Evolutionary conservation across 208 protist genomes (phyloP).

Genomic region (Leishmania tarentolae): DNA sequence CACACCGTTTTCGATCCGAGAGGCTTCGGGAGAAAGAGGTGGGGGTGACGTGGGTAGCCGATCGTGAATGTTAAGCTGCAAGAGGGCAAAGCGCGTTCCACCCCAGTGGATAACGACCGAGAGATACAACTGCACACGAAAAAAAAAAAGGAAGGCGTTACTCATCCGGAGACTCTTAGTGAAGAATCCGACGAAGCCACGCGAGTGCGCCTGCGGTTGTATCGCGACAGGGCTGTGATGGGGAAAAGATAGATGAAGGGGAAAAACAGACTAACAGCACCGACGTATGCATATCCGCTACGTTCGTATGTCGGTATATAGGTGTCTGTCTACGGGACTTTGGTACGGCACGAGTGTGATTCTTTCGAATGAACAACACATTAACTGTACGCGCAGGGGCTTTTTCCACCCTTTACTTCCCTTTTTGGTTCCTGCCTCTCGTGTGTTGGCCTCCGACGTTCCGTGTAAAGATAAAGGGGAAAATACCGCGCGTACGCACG

Average conservation of each 20-base stretch:
- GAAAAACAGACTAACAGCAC: not conserved
- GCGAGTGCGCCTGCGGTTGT: not conserved
- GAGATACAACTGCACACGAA: not conserved
- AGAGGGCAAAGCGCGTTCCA: no score
- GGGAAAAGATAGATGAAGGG: not conserved
- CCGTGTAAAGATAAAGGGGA: not conserved
- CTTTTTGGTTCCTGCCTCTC: not conserved
- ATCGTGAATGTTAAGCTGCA: no score
- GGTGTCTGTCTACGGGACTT: not conserved
- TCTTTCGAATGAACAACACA: not conserved
- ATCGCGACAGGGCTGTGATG: not conserved
- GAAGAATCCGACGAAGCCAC: not conserved
- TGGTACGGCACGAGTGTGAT: not conserved
- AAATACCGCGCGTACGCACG: not conserved
- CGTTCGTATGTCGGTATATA: not conserved
- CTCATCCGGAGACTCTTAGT: not conserved
- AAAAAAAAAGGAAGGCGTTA: slow-evolving; percentile 1
- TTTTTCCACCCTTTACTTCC: not conserved
- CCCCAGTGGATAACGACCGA: no score
- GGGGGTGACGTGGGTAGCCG: no score
- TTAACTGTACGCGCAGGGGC: not conserved
- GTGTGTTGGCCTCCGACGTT: not conserved
- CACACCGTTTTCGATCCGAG: no score
- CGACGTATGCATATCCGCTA: not conserved
- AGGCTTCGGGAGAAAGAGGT: no score